These are phyloP conservation scores for Monilinia fructicola DNA, from an alignment of 2,329 filamentous ascomycete genomes.

Conservation along the genomic window DNA sequence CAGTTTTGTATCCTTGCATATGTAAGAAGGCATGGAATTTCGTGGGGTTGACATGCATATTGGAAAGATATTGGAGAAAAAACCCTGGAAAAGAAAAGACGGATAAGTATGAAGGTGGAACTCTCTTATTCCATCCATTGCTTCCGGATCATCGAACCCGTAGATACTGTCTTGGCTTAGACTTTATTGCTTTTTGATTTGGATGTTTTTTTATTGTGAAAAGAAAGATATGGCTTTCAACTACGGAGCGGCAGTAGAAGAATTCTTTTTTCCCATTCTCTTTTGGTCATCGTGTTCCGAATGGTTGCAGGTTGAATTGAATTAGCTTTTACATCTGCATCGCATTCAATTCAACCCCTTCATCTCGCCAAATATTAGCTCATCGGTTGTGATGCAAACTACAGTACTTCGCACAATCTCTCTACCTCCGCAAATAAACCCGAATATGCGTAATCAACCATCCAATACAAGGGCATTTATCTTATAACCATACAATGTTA, in stretches of 20 bases:
- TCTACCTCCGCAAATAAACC: neutral
- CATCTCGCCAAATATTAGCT: constrained; percentile 8
- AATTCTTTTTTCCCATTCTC: neutral
- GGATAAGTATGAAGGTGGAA: constrained; percentile 11
- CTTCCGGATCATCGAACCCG: constrained; percentile 2
- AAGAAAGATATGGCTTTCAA: constrained; percentile 5
- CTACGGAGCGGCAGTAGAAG: neutral
- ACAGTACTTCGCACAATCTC: constrained; percentile 1
- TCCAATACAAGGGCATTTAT: constrained; percentile 14
- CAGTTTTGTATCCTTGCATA: constrained; percentile 18
- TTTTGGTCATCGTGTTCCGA: constrained; percentile 9
- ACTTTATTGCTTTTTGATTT: constrained; percentile 15
- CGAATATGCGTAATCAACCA: neutral
- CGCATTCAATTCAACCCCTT: constrained; percentile 1
- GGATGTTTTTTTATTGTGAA: neutral
- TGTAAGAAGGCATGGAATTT: constrained; percentile 19
- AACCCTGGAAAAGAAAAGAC: neutral
- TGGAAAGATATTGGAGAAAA: neutral
- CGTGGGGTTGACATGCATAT: constrained; percentile 15
- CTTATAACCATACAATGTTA: too few relatives aligned
- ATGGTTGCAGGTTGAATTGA: constrained; percentile 1
- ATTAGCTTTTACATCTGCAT: neutral
- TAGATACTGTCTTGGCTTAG: constrained; percentile 7
- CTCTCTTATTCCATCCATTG: constrained; percentile 4
- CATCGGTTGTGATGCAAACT: neutral